phyloP scores from a whole-genome alignment of 2,329 filamentous ascomycete species.

The Ophiosphaerella herpotricha region DNA sequence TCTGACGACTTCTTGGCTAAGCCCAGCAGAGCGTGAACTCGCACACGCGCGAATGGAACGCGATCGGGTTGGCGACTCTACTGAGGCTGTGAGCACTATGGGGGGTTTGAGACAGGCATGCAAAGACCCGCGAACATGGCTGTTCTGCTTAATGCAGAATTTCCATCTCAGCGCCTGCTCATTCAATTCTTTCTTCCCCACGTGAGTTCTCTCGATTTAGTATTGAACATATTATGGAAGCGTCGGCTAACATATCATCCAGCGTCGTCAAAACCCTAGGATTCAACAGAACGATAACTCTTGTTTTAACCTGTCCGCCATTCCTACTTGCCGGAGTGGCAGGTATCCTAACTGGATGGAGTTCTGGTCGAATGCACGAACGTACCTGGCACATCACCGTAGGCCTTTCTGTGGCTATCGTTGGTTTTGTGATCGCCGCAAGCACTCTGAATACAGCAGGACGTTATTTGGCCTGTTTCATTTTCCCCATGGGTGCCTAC shows the following conservation, averaged over 20 bases:
- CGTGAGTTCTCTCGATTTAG: constrained; percentile 17
- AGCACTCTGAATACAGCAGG: constrained; percentile 34
- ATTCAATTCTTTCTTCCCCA: constrained; percentile 42
- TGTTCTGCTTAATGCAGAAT: constrained; percentile 41
- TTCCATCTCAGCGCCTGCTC: constrained; percentile 34
- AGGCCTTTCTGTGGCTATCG: constrained; percentile 48
- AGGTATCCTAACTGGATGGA: constrained; percentile 56
- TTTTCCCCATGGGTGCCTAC: constrained; percentile 37
- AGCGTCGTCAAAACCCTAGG: constrained; percentile 45
- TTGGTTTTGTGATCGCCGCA: constrained; percentile 48
- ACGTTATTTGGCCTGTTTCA: constrained; percentile 37
- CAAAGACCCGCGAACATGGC: constrained; percentile 32
- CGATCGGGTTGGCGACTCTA: constrained; percentile 55
- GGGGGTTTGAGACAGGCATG: constrained; percentile 36
- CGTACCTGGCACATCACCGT: constrained; percentile 57
- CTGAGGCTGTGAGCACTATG: constrained; percentile 28
- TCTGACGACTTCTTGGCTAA: constrained; percentile 53
- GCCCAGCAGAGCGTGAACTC: constrained; percentile 50
- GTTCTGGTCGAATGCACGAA: constrained; percentile 55
- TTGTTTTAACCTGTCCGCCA: constrained; percentile 52
- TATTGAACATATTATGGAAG: too few species aligned
- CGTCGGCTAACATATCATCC: neutral
- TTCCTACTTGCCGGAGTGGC: constrained; percentile 53
- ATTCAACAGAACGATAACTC: constrained; percentile 43
- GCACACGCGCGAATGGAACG: constrained; percentile 45